Conservation (phyloP, 768 basidiomycete species). For the Cystofilobasidium capitatum region DNA sequence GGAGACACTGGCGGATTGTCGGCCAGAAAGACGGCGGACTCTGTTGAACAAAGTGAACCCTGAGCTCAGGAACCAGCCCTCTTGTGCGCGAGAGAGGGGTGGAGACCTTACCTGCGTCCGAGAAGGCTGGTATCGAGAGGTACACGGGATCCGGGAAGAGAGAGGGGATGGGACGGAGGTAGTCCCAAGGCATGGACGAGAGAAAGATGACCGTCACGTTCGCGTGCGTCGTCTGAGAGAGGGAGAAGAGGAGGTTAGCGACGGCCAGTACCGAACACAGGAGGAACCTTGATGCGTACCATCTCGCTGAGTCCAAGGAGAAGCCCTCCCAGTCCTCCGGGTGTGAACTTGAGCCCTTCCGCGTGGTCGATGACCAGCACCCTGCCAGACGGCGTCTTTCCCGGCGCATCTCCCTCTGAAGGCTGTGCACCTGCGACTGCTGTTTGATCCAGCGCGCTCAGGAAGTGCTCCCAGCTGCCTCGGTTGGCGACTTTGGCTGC, state of each 20-base stretch:
- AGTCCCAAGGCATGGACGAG: constrained; percentile 18
- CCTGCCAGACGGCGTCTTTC: not conserved
- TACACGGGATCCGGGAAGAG: constrained; percentile 15
- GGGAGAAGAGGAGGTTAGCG: no score
- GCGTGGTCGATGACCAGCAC: constrained; percentile 20
- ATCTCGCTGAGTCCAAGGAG: constrained; percentile 3
- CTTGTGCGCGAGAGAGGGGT: not conserved
- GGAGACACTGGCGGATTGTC: constrained; percentile 4
- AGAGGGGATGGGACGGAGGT: constrained; percentile 12
- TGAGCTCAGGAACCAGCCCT: not conserved
- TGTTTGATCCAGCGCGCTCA: constrained; percentile 6
- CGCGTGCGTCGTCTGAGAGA: not conserved
- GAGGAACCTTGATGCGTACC: not conserved
- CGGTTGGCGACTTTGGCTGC: not conserved
- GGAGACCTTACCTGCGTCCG: constrained; percentile 6
- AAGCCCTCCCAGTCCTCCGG: constrained; percentile 17
- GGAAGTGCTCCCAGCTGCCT: constrained; percentile 18
- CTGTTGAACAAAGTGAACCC: not conserved
- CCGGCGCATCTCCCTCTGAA: not conserved
- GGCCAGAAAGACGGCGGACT: not conserved
- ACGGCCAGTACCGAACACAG: no score
- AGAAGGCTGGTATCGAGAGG: constrained; percentile 15
- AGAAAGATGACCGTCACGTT: constrained; percentile 20
- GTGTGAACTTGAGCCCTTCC: constrained; percentile 15
- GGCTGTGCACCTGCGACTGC: not conserved